A percentile compares a stretch with the other conserved stretches of the same genome.
phyloP scores from a whole-genome alignment of 2,329 filamentous ascomycete species.

The Verticillium zaregamsianum region DNA sequence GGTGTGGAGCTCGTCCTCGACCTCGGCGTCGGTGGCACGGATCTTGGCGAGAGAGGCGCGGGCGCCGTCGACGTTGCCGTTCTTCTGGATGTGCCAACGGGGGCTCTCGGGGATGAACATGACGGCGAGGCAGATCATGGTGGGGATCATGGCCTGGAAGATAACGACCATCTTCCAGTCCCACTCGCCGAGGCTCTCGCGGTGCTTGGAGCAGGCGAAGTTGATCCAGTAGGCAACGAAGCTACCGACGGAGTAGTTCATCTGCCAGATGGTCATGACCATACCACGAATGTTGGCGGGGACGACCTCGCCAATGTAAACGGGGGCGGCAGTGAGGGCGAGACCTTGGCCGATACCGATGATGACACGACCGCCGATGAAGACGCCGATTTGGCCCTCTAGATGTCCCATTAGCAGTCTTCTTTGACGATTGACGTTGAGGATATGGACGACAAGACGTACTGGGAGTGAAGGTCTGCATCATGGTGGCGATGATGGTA shows the following conservation, averaged over 20 bases:
- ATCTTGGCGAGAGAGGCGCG: constrained; percentile 53
- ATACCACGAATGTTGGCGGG: constrained; percentile 40
- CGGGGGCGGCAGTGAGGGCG: constrained; percentile 30
- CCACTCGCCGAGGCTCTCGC: constrained; percentile 58
- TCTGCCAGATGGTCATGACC: constrained; percentile 65
- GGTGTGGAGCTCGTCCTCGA: constrained; percentile 60
- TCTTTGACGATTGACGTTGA: background rate
- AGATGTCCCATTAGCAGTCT: background rate
- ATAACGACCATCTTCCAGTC: constrained; percentile 71
- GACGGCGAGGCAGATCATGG: constrained; percentile 56
- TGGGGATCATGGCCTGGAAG: constrained; percentile 66
- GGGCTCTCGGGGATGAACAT: constrained; percentile 66
- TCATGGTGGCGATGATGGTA: constrained; percentile 63
- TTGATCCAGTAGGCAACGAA: constrained; percentile 53
- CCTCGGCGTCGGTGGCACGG: constrained; percentile 59
- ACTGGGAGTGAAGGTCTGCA: constrained; percentile 61
- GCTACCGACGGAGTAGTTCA: constrained; percentile 60
- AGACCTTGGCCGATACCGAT: constrained; percentile 69
- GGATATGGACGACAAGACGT: background rate
- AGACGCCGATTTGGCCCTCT: constrained; percentile 55
- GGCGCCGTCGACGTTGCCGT: constrained; percentile 56
- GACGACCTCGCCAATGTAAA: constrained; percentile 13
- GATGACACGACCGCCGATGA: constrained; percentile 64
- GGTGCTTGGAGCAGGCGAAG: constrained; percentile 56
- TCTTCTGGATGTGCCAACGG: constrained; percentile 62